Base-by-base conservation (phyloP, 805 yeast species). In the Vanderwaltozyma verrucispora region DNA sequence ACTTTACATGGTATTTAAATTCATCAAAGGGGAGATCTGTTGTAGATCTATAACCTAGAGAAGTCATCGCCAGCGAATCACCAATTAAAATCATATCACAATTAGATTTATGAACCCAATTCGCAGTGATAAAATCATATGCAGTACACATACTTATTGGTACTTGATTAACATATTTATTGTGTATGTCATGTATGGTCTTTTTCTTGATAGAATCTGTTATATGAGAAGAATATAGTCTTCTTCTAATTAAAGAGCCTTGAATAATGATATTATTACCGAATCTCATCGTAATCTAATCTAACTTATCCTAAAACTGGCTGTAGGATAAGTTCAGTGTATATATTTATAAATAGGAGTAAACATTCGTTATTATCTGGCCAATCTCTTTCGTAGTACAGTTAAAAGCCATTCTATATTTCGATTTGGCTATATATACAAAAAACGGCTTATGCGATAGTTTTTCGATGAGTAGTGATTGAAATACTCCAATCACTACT, bases 21-120 rank as follows among this genome's bases (percentile, higher is more conserved):
- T 92, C 89, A 10, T 85, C 88, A 36, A 86, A 72, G 2, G 78
- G 69, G 20, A 92, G 61, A 49, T 82, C 82, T 42, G 80, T 76
- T 0, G 97, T 80, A 30, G 81, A 77, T 2, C 67, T 68, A 52
- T 80, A 79, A 0, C 98, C 98, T 44, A 85, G 67, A 0, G 94
- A 71, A 1, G 84, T 88, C 96, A 87, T 89, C 0, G 96, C 86
- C 19, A 92, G 62, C 1, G 96, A 88, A 58, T 89, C 98, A 3
- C 98, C 98, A 4, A 89, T 78, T 2, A 89, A 67, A 6, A 79
- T 67, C 40, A 79, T 68, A 48, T 89, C 96, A 2, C 76, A 68
- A 1, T 72, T 69, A 0, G 88, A 74, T 14, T 67, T 57, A 18
- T 80, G 77, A 0, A 87, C 94, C 49, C 81, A 65, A 23, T 67